These are phyloP conservation scores for Luffa aegyptiaca DNA, from an alignment of 306 rosid genomes.

Conservation along the genomic window DNA sequence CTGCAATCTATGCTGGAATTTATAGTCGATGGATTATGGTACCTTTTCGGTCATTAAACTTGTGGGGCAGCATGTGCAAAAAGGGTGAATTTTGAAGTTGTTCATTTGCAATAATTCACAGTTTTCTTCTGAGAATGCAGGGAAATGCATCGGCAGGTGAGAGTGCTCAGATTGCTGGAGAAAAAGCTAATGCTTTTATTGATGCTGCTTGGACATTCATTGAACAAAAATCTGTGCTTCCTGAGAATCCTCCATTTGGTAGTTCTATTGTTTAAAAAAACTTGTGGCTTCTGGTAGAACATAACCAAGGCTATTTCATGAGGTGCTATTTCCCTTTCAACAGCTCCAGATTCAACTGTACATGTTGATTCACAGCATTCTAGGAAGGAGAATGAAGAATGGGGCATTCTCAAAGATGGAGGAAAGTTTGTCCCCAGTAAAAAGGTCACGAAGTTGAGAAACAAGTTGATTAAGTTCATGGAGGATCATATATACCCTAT, in stretches of 20 bases:
- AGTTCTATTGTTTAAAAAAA: slow-evolving; percentile 2
- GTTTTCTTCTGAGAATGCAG: slow-evolving; percentile 36
- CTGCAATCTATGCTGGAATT: slow-evolving; percentile 83
- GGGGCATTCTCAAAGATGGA: slow-evolving; percentile 26
- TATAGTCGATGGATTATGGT: slow-evolving; percentile 85
- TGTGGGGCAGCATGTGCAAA: slow-evolving; percentile 9
- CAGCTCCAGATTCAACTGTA: slow-evolving; percentile 23
- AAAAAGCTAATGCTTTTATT: slow-evolving; percentile 45
- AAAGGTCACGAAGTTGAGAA: slow-evolving; percentile 45
- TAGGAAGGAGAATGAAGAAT: slow-evolving; percentile 30
- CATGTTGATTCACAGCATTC: slow-evolving; percentile 21
- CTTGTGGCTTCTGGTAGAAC: neutral
- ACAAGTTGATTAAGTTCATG: slow-evolving; percentile 66
- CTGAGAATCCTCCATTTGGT: slow-evolving; percentile 78
- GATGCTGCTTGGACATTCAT: slow-evolving; percentile 61
- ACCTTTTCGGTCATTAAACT: slow-evolving; percentile 16
- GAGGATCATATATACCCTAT: slow-evolving; percentile 78
- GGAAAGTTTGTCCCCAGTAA: slow-evolving; percentile 63
- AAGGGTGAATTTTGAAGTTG: slow-evolving; percentile 1
- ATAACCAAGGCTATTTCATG: slow-evolving; percentile 13
- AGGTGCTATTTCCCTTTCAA: slow-evolving; percentile 18
- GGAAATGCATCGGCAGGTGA: slow-evolving; percentile 96
- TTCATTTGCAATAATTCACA: neutral
- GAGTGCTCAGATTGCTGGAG: slow-evolving; percentile 56
- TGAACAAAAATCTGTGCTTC: slow-evolving; percentile 53